phyloP scores from a whole-genome alignment of 2,329 filamentous ascomycete genomes.

The Fusarium azukiicola region DNA sequence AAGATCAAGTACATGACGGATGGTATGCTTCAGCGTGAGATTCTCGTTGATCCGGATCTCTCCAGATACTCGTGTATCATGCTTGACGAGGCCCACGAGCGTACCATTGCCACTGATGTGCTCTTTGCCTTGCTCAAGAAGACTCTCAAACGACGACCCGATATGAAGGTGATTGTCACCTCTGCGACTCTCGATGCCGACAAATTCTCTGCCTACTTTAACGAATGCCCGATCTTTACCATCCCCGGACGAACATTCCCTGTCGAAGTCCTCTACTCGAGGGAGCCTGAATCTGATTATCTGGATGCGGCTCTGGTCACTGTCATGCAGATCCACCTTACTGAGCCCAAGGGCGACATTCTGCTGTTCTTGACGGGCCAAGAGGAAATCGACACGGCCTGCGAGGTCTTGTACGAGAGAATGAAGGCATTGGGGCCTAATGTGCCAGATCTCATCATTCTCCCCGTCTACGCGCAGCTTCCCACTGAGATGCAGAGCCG shows the following conservation, averaged over 20 bases:
- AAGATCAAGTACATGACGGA: conserved; percentile 99
- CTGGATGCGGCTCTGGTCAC: conserved; percentile 96
- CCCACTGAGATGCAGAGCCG: conserved; percentile 96
- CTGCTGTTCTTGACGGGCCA: conserved; percentile 98
- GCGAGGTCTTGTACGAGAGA: conserved; percentile 94
- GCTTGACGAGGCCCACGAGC: conserved; percentile 98
- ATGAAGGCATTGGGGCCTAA: conserved; percentile 97
- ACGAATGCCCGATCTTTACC: conserved; percentile 96
- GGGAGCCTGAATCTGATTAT: conserved; percentile 97
- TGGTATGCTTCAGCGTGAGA: conserved; percentile 98
- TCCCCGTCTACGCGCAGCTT: conserved; percentile 97
- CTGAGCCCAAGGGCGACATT: conserved; percentile 95
- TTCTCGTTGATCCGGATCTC: conserved; percentile 94
- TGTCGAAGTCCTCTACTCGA: conserved; percentile 96
- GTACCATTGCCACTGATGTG: conserved; percentile 97
- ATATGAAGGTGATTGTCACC: conserved; percentile 97
- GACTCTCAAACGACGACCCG: conserved; percentile 90
- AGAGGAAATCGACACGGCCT: conserved; percentile 98
- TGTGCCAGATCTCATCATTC: conserved; percentile 94
- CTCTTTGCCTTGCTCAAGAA: conserved; percentile 97
- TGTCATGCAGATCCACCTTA: conserved; percentile 98
- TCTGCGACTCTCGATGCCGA: conserved; percentile 98
- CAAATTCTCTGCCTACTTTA: conserved; percentile 98
- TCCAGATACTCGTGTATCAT: conserved; percentile 97
- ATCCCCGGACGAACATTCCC: conserved; percentile 98